A percentile compares a stretch with the other conserved stretches of the same genome.
Evolutionary conservation across 1,284 basidiomycete species (phyloP).

Genomic region (Trametes pubescens): DNA sequence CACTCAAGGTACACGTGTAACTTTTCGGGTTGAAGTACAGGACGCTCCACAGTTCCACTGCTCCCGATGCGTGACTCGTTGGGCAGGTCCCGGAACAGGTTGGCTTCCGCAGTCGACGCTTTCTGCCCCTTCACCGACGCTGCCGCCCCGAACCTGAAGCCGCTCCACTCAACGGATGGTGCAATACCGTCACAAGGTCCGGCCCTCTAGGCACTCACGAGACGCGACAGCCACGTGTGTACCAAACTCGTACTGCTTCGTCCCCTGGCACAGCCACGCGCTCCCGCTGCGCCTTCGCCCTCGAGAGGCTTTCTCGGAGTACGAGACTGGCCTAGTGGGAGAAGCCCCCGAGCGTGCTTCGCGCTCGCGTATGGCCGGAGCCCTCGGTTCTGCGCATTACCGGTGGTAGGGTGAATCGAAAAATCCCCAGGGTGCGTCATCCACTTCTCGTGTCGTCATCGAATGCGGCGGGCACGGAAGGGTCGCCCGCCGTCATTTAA

Average conservation of each 20-base stretch:
- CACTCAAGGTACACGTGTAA: background rate
- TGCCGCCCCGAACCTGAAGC: background rate
- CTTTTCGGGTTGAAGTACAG: background rate
- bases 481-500: background rate
- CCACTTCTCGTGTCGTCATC: constrained; percentile 5
- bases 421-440: constrained; percentile 5
- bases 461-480: background rate
- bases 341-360: background rate
- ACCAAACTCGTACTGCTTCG: background rate
- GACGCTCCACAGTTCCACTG: constrained; percentile 5
- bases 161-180: background rate
- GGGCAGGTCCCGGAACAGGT: background rate
- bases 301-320: constrained; percentile 2
- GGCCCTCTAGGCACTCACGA: background rate
- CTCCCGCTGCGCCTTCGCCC: background rate
- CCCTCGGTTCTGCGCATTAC: constrained; percentile 1
- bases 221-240: background rate
- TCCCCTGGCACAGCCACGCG: constrained; percentile 1
- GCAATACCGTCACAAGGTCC: background rate
- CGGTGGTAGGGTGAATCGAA: background rate
- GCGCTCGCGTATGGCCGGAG: background rate
- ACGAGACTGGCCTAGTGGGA: background rate
- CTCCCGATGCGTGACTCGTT: background rate
- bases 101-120: background rate
- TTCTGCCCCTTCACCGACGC: background rate